Conservation (phyloP, 306 rosid species). For the Vigna hirtella region DNA sequence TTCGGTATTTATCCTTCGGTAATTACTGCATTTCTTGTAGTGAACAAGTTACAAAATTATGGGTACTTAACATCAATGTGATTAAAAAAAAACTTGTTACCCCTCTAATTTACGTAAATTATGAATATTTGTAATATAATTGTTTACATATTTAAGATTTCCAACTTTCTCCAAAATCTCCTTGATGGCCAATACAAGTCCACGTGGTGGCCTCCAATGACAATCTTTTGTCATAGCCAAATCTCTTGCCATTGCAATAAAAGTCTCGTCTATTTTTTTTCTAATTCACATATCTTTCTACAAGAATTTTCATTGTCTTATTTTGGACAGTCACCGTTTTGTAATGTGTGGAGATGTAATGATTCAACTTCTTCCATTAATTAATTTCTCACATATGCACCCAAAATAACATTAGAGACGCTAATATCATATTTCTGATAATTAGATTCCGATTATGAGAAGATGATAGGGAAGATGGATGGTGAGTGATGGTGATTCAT, state of each 20-base stretch:
- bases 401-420: slow-evolving; percentile 84
- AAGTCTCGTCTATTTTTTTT: slow-evolving; percentile 61
- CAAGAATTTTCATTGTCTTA: slow-evolving; percentile 90
- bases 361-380: slow-evolving; percentile 72
- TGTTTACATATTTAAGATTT: slow-evolving; percentile 56
- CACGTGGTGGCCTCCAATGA: slow-evolving; percentile 67
- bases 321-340: slow-evolving; percentile 80
- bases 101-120: background rate
- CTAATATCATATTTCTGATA: slow-evolving; percentile 70
- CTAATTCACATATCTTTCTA: slow-evolving; percentile 70
- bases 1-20: no score
- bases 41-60: background rate
- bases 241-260: slow-evolving; percentile 65
- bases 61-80: background rate
- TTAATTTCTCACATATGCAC: slow-evolving; percentile 79
- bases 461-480: slow-evolving; percentile 6
- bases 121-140: slow-evolving; percentile 53
- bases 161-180: slow-evolving; percentile 62
- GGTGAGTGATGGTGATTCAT: no score
- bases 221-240: slow-evolving; percentile 56
- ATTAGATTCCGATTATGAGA: slow-evolving; percentile 71
- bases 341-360: slow-evolving; percentile 67
- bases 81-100: background rate
- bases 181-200: slow-evolving; percentile 60
- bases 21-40: no score